Percentiles rank a stretch among this genome's conserved stretches.
phyloP scores from a whole-genome alignment of 768 basidiomycete genomes.

The Pulveroboletus sp. region DNA sequence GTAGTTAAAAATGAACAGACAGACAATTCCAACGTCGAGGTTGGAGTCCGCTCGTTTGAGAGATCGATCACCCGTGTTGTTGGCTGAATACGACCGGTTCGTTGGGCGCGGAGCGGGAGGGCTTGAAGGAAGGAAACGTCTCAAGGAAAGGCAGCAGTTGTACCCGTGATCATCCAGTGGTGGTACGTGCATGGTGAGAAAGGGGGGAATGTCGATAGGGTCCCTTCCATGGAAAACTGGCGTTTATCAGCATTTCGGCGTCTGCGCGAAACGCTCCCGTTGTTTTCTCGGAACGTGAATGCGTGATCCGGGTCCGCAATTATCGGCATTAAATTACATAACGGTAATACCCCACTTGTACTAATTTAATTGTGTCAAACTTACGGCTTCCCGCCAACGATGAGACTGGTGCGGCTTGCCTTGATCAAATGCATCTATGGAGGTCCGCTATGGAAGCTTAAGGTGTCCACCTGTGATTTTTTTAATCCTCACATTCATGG shows the following conservation, averaged over 20 bases:
- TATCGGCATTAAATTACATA: too few relatives aligned
- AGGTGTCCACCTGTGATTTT: neutral
- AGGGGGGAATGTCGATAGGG: constrained; percentile 3
- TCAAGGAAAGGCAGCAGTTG: constrained; percentile 21
- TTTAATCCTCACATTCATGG: neutral
- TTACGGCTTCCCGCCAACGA: constrained; percentile 1
- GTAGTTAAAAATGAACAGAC: neutral
- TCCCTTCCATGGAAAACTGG: constrained; percentile 17
- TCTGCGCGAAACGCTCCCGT: constrained; percentile 4
- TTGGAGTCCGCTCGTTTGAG: constrained; percentile 3
- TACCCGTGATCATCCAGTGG: constrained; percentile 23
- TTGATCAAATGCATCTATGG: too few relatives aligned
- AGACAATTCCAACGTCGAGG: constrained; percentile 4
- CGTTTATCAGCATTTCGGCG: constrained; percentile 30
- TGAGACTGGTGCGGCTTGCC: constrained; percentile 8
- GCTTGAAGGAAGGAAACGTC: constrained; percentile 15
- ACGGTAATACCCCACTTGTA: too few relatives aligned
- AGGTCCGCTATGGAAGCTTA: too few relatives aligned
- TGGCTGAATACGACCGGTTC: neutral
- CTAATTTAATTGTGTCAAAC: constrained; percentile 2
- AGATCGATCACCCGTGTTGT: neutral
- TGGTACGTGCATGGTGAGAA: constrained; percentile 21
- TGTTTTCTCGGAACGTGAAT: constrained; percentile 14
- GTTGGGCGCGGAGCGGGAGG: neutral
- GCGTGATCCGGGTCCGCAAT: constrained; percentile 30